phyloP scores from a whole-genome alignment of 1,139 yeast species.

The Suhomyces kunorum region DNA sequence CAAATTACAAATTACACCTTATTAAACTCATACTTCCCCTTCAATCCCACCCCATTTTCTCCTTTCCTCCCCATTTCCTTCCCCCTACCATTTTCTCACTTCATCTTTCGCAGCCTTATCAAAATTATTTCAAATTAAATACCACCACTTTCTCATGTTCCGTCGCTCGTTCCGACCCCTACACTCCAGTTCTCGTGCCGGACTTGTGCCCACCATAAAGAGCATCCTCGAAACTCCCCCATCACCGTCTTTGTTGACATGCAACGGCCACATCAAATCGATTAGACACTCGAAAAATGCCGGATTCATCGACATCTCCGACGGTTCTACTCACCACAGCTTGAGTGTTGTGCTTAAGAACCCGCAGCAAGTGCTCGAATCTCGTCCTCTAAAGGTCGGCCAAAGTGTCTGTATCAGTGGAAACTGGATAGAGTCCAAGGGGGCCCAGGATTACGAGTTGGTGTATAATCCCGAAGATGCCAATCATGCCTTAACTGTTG shows the following conservation, averaged over 20 bases:
- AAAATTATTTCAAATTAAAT: neutral
- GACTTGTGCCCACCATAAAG: constrained; percentile 31
- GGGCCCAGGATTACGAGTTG: constrained; percentile 38
- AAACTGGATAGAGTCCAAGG: constrained; percentile 35
- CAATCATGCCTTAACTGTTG: constrained; percentile 25
- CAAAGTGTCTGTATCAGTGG: constrained; percentile 40
- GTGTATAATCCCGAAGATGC: constrained; percentile 26
- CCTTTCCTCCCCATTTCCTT: neutral
- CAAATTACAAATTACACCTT: too few species aligned
- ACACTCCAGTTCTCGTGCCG: neutral
- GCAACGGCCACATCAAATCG: constrained; percentile 73
- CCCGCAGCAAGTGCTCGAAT: constrained; percentile 42
- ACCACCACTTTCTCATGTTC: constrained; percentile 1
- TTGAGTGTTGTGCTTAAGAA: constrained; percentile 59
- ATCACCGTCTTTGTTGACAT: constrained; percentile 18
- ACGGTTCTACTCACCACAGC: constrained; percentile 63
- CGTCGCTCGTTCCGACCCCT: neutral
- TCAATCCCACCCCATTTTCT: neutral
- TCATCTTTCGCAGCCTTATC: constrained; percentile 1
- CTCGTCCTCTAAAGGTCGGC: constrained; percentile 47
- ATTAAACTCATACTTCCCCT: too few species aligned
- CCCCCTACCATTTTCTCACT: too few species aligned
- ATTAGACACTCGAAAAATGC: constrained; percentile 71
- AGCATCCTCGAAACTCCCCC: constrained; percentile 39
- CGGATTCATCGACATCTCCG: constrained; percentile 76